These are phyloP conservation scores for Nicotiana obtusifolia DNA, from an alignment of 257 asterid species.

Conservation along the genomic window DNA sequence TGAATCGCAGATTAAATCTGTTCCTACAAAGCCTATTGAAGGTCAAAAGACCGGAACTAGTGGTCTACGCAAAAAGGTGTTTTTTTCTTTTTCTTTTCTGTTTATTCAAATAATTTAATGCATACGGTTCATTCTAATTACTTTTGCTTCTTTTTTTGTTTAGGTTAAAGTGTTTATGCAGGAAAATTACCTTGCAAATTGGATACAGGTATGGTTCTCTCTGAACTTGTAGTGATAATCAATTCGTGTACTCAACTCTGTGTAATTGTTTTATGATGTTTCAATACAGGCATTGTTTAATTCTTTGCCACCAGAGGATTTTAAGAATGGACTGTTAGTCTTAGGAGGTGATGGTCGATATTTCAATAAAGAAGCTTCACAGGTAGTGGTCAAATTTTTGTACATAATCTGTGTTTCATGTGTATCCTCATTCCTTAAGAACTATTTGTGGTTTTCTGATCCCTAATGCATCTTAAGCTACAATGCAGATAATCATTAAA, in stretches of 20 bases:
- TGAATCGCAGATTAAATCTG: conserved; percentile 44
- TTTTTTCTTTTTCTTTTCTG: background rate
- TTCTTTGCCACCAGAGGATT: conserved; percentile 86
- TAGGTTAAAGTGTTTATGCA: conserved; percentile 87
- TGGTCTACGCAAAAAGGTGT: conserved; percentile 90
- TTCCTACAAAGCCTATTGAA: conserved; percentile 77
- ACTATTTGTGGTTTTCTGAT: conserved; percentile 4
- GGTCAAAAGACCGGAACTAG: conserved; percentile 98
- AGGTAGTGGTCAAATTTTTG: conserved; percentile 36
- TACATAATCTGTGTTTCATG: background rate
- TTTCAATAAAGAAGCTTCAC: conserved; percentile 90
- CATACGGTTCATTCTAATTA: background rate
- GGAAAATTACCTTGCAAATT: conserved; percentile 87
- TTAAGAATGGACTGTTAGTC: conserved; percentile 65
- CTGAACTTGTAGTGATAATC: background rate
- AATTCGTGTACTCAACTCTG: background rate
- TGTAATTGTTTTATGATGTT: conserved; percentile 13
- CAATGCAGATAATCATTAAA: conserved; percentile 78
- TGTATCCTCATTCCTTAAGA: background rate
- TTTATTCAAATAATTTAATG: background rate
- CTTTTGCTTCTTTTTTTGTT: conserved; percentile 18
- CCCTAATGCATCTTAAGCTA: conserved; percentile 22
- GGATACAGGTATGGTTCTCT: conserved; percentile 83
- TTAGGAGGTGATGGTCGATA: conserved; percentile 97
- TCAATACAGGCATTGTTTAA: conserved; percentile 67